A percentile compares a stretch with the other conserved stretches of the same genome.
Evolutionary conservation across 176 grass and related monocot genomes (phyloP).

Genomic region (Bolboschoenus planiculmis): DNA sequence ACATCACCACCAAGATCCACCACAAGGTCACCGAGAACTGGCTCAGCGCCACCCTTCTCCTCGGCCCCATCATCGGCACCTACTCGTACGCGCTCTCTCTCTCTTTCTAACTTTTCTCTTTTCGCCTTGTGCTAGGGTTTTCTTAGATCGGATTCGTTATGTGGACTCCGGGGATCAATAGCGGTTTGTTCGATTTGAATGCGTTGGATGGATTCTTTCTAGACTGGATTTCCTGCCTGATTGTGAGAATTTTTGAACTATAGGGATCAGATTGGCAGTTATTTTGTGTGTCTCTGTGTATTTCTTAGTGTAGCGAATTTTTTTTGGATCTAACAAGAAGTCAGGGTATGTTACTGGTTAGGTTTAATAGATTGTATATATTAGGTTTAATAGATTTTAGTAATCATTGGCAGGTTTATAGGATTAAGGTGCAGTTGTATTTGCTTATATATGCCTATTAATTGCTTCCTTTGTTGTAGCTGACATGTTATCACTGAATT

Average conservation of each 20-base stretch:
- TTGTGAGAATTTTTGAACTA: neutral
- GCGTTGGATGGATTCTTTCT: neutral
- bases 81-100: conserved; percentile 46
- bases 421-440: neutral
- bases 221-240: neutral
- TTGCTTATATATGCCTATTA: neutral
- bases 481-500: neutral
- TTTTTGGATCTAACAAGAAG: neutral
- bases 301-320: neutral
- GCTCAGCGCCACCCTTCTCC: conserved; percentile 79
- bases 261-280: neutral
- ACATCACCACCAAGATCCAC: conserved; percentile 94
- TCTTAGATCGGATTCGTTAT: conserved; percentile 18
- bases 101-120: neutral
- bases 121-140: neutral
- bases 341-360: neutral
- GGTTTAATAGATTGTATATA: neutral
- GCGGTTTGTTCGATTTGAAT: neutral
- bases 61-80: conserved; percentile 69
- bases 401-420: neutral
- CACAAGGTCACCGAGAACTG: conserved; percentile 99
- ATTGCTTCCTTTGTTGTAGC: neutral
- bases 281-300: neutral
- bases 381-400: neutral
- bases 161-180: neutral